phyloP scores from a whole-genome alignment of 2,329 filamentous ascomycete genomes.

The Trichoderma endophyticum region DNA sequence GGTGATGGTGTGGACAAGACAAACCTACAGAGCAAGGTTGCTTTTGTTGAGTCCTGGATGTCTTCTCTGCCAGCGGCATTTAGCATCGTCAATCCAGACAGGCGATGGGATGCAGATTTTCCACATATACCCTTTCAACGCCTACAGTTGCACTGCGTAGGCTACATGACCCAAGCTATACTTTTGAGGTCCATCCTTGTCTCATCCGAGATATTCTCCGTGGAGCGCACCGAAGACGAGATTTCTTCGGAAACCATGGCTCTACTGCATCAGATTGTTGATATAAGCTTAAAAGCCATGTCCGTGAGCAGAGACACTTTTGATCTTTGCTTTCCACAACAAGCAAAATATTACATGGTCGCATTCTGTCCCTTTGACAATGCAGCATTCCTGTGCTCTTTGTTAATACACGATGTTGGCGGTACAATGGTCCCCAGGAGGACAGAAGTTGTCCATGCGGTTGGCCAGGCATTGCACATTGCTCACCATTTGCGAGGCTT shows the following conservation, averaged over 20 bases:
- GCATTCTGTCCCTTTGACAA: slow-evolving; percentile 10
- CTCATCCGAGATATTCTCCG: background rate
- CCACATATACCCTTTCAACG: slow-evolving; percentile 5
- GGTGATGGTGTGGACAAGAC: background rate
- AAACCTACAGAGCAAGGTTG: background rate
- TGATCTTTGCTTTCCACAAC: slow-evolving; percentile 8
- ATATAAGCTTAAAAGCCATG: slow-evolving; percentile 8
- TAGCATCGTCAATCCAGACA: background rate
- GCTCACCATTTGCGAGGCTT: background rate
- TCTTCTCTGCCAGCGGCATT: slow-evolving; percentile 1
- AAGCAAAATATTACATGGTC: slow-evolving; percentile 8
- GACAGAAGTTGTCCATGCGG: background rate
- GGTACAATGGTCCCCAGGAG: background rate
- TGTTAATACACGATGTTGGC: background rate
- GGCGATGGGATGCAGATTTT: background rate
- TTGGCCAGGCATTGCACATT: slow-evolving; percentile 5
- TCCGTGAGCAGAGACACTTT: slow-evolving; percentile 5
- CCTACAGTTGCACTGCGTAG: background rate
- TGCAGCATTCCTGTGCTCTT: background rate
- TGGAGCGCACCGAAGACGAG: background rate
- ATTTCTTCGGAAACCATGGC: background rate
- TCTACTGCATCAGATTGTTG: background rate
- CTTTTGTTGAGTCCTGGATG: background rate
- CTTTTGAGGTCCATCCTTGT: background rate
- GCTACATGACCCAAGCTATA: background rate